Percentiles rank a stretch among this genome's conserved stretches.
phyloP scores from a whole-genome alignment of 306 rosid genomes.

The Inga laurina region DNA sequence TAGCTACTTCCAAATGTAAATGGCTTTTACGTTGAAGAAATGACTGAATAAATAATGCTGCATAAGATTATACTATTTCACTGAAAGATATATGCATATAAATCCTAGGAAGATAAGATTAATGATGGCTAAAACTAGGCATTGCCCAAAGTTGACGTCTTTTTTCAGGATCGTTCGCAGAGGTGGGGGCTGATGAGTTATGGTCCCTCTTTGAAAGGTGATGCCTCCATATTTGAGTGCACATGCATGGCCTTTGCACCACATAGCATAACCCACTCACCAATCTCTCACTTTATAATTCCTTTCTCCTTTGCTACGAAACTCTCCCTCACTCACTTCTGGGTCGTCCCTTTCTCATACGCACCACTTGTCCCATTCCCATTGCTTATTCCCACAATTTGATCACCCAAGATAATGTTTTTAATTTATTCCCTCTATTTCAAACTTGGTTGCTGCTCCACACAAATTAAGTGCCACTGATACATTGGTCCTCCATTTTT shows the following conservation, averaged over 20 bases:
- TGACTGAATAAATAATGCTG: too few species aligned
- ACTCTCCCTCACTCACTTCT: not conserved
- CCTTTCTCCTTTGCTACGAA: not conserved
- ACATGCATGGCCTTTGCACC: not conserved
- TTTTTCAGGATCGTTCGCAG: not conserved
- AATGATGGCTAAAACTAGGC: not conserved
- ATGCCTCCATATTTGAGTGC: not conserved
- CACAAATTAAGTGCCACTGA: not conserved
- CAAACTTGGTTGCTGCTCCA: not conserved
- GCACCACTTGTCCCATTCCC: not conserved
- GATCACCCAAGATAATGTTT: not conserved
- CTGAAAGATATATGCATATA: not conserved
- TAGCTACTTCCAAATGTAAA: too few species aligned
- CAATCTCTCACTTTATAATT: not conserved
- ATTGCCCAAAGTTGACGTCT: not conserved
- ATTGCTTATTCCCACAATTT: not conserved
- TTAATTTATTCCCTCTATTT: not conserved
- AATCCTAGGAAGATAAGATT: not conserved
- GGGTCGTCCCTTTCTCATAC: not conserved
- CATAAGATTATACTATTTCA: not conserved
- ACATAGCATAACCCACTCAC: not conserved
- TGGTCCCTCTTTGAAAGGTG: not conserved
- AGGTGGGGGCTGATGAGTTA: not conserved
- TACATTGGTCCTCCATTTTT: not conserved
- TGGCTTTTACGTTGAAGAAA: too few species aligned